A percentile compares a stretch with the other conserved stretches of the same genome.
Conservation (phyloP, 2,329 filamentous ascomycete species). For the Colletotrichum echinochloae region DNA sequence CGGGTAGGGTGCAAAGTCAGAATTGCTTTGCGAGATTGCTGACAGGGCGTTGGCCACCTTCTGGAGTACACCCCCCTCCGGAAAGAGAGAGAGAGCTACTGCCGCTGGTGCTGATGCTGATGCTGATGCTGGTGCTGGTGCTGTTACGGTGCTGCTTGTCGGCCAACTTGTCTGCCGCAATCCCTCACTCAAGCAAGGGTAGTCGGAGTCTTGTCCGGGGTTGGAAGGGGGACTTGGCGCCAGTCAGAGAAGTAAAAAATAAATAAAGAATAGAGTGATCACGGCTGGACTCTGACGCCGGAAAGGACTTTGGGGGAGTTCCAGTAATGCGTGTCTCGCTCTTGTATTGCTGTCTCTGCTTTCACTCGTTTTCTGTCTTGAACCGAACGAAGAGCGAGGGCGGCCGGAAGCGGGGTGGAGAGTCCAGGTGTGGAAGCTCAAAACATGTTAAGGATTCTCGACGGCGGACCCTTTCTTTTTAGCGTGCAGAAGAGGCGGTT, state of each 20-base stretch:
- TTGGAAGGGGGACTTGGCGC: constrained; percentile 7
- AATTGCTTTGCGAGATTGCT: constrained; percentile 27
- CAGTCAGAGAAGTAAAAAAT: background rate
- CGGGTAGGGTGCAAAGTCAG: background rate
- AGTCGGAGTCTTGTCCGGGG: background rate
- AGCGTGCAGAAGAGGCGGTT: constrained; percentile 34
- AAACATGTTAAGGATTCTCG: constrained; percentile 34
- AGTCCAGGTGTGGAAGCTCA: constrained; percentile 37
- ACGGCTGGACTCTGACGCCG: constrained; percentile 14
- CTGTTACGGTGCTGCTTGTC: constrained; percentile 21
- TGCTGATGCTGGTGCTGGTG: constrained; percentile 16
- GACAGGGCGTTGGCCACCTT: constrained; percentile 21
- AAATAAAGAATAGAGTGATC: constrained; percentile 1
- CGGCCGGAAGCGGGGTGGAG: constrained; percentile 39
- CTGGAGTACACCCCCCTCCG: constrained; percentile 12
- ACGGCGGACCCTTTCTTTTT: constrained; percentile 40
- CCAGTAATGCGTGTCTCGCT: background rate
- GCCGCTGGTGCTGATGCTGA: background rate
- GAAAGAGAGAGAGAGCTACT: constrained; percentile 2
- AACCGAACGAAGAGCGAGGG: constrained; percentile 20
- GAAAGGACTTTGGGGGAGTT: constrained; percentile 6
- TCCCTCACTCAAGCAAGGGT: constrained; percentile 24
- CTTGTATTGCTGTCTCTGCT: constrained; percentile 16
- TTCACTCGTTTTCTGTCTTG: constrained; percentile 14
- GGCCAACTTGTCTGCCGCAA: constrained; percentile 20